phyloP scores from a whole-genome alignment of 495 filamentous ascomycete genomes.

The Trichoderma erinaceum region DNA sequence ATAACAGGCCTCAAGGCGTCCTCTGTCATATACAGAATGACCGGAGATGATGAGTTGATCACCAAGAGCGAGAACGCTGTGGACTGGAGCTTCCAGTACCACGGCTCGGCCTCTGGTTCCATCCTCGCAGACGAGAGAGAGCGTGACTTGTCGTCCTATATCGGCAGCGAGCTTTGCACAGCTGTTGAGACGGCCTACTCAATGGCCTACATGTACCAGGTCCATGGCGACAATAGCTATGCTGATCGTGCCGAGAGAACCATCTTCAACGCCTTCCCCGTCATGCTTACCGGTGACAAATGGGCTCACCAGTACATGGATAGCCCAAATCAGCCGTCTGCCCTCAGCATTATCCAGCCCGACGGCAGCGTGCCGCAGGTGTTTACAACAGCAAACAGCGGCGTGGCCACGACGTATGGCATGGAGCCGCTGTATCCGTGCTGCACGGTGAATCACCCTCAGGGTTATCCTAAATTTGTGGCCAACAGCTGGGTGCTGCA shows the following conservation, averaged over 20 bases:
- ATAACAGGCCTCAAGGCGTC: conserved; percentile 22
- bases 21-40: conserved; percentile 26
- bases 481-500: conserved; percentile 26
- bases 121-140: conserved; percentile 29
- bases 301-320: conserved; percentile 58
- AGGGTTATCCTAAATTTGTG: conserved; percentile 56
- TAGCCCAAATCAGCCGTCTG: conserved; percentile 50
- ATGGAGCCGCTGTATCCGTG: conserved; percentile 44
- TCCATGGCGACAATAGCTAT: conserved; percentile 43
- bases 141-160: conserved; percentile 24
- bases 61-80: conserved; percentile 25
- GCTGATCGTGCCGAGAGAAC: conserved; percentile 52
- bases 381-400: conserved; percentile 23
- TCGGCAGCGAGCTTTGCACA: conserved; percentile 31
- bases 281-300: conserved; percentile 49
- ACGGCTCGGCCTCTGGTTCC: conserved; percentile 27
- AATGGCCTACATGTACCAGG: conserved; percentile 30
- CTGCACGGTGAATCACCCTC: conserved; percentile 59
- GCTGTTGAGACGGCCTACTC: conserved; percentile 32
- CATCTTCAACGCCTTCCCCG: conserved; percentile 57
- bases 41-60: conserved; percentile 22
- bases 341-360: conserved; percentile 23
- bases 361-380: conserved; percentile 19
- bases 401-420: conserved; percentile 34
- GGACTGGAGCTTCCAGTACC: conserved; percentile 25